Evolutionary conservation across 1,284 basidiomycete species (phyloP).

Genomic region (Ceratobasidium sp.): DNA sequence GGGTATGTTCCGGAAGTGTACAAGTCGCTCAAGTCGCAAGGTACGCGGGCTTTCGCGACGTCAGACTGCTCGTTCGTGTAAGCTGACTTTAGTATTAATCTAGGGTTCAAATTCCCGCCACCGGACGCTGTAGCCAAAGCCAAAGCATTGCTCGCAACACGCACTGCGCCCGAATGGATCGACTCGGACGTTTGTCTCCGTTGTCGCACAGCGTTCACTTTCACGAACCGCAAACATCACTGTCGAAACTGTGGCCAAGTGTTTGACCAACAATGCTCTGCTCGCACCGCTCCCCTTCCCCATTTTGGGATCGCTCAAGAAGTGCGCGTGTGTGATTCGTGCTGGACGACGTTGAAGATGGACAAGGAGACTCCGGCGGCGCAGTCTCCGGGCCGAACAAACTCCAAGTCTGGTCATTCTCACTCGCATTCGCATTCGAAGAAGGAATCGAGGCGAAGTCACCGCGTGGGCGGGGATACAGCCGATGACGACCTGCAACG

Average conservation of each 20-base stretch:
- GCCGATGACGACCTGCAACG: conserved; percentile 92
- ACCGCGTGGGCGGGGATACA: conserved; percentile 62
- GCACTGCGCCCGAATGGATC: conserved; percentile 94
- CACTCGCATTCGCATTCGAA: conserved; percentile 24
- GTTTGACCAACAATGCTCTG: conserved; percentile 94
- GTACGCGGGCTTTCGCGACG: conserved; percentile 56
- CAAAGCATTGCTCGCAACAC: conserved; percentile 86
- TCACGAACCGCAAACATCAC: conserved; percentile 98
- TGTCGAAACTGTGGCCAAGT: conserved; percentile 98
- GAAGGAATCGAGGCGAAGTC: conserved; percentile 45
- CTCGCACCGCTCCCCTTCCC: conserved; percentile 85
- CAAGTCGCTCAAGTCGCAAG: conserved; percentile 77
- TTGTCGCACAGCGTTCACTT: conserved; percentile 91
- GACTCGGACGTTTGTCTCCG: conserved; percentile 95
- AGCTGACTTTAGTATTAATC: neutral
- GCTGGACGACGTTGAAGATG: conserved; percentile 77
- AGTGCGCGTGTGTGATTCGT: conserved; percentile 95
- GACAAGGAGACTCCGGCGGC: conserved; percentile 55
- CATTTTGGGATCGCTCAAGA: conserved; percentile 94
- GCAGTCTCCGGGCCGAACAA: conserved; percentile 24
- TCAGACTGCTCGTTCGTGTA: neutral
- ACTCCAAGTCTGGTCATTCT: conserved; percentile 16
- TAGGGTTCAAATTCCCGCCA: conserved; percentile 85
- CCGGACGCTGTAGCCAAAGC: conserved; percentile 74
- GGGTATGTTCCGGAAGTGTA: conserved; percentile 83